These are phyloP conservation scores for Urtica urens DNA, from an alignment of 306 rosid species.

Conservation along the genomic window DNA sequence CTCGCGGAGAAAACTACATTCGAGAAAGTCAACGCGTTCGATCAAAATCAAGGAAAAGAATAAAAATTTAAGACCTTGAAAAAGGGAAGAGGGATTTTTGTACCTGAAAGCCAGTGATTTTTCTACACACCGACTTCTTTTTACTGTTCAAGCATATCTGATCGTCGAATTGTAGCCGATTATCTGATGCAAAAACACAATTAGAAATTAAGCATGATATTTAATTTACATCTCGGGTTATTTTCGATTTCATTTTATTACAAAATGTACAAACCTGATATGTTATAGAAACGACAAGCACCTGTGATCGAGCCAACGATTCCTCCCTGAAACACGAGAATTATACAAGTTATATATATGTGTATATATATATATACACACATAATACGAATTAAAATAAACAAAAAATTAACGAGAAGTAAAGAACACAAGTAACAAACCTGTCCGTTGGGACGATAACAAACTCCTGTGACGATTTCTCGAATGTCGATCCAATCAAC, in stretches of 20 bases:
- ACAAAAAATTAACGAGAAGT: no score
- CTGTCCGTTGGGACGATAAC: constrained; percentile 91
- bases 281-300: constrained; percentile 56
- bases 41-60: neutral
- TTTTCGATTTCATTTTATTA: no score
- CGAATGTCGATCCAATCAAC: constrained; percentile 69
- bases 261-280: constrained; percentile 51
- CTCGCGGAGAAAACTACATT: constrained; percentile 66
- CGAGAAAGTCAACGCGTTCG: constrained; percentile 12
- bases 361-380: no score
- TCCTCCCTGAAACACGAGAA: constrained; percentile 61
- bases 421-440: constrained; percentile 28
- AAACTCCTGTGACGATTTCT: constrained; percentile 83
- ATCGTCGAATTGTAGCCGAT: constrained; percentile 52
- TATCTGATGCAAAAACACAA: constrained; percentile 36
- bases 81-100: constrained; percentile 8
- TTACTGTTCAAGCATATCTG: constrained; percentile 49
- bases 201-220: neutral
- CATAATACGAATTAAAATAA: no score
- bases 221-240: neutral
- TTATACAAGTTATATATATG: constrained; percentile 4
- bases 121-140: constrained; percentile 68
- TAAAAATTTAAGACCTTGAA: neutral
- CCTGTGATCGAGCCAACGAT: constrained; percentile 76
- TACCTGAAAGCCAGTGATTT: constrained; percentile 88